Base-by-base conservation (phyloP, 2,329 filamentous ascomycete genomes). In the Ceratocystis lukuohia region DNA sequence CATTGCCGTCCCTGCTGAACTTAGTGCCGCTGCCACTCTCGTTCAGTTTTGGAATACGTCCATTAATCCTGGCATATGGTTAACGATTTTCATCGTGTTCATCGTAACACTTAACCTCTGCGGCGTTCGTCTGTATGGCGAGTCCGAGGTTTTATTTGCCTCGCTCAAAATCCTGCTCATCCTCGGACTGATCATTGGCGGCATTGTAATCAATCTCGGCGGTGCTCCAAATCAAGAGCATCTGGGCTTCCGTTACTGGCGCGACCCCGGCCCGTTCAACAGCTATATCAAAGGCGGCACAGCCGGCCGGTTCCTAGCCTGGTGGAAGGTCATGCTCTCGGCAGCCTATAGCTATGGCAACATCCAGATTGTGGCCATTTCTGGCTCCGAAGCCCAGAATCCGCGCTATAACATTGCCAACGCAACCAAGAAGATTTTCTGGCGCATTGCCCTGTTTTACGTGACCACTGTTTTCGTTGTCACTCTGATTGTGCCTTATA, bases 91-190 rank as follows among this genome's bases (percentile, higher is more conserved):
- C 65, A 72, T 71, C 2, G 69, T 75, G 0, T 70, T 68, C 5
- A 74, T 77, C 37, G 71, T 77, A n/a, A 61, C 69, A 22, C 69
- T 76, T 17, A 77, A 77, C 73, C 61, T 76, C 44, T 70, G 76
- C 12, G 75, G 75, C 53, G 76, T 80, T 37, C 71, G 70, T 5
- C 74, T 76, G 63, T 79, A 78, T 62, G 78, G 78, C 59, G 79
- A 81, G 69, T 75, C 77, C 8, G 78, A 81, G 66, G 80, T 81
- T 66, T 77, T 77, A 74, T 76, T 81, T 66, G 76, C 76, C 0
- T 73, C 75, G 5, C 70, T 77, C 70, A 81, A 81, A 68, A 74
- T 79, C 2, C 68, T 80, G 2, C 75, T 78, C 61, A 77, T 80
- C 65, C 68, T 75, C 6, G 75, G 73, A 30, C 70, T 78, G 6